phyloP scores from a whole-genome alignment of 2,329 filamentous ascomycete species.

The Trichophyton equinum region DNA sequence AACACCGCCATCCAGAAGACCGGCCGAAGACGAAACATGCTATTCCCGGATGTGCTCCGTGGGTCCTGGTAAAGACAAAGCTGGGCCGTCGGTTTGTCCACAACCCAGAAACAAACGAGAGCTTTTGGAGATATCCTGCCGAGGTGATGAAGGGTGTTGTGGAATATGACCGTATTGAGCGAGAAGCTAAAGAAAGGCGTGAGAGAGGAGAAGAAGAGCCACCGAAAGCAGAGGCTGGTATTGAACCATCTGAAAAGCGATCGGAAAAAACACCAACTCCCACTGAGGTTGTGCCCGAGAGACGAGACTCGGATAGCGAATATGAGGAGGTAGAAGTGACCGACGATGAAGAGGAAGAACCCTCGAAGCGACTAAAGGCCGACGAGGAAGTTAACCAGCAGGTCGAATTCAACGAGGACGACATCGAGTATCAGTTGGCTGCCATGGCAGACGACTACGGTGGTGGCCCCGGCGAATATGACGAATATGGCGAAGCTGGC shows the following conservation, averaged over 20 bases:
- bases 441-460: slow-evolving; percentile 81
- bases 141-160: slow-evolving; percentile 64
- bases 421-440: slow-evolving; percentile 83
- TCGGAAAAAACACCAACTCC: not conserved
- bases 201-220: slow-evolving; percentile 21
- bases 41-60: slow-evolving; percentile 73
- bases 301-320: slow-evolving; percentile 44
- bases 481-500: slow-evolving; percentile 55
- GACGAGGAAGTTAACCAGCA: slow-evolving; percentile 38
- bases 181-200: slow-evolving; percentile 52
- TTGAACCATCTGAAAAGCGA: not conserved
- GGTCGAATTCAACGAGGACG: slow-evolving; percentile 82
- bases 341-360: slow-evolving; percentile 42
- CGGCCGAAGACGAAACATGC: slow-evolving; percentile 65
- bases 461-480: slow-evolving; percentile 64
- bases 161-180: slow-evolving; percentile 59
- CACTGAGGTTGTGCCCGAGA: slow-evolving; percentile 12
- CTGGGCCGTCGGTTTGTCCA: slow-evolving; percentile 80
- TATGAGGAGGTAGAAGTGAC: slow-evolving; percentile 69
- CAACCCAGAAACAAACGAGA: slow-evolving; percentile 73
- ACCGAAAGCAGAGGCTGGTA: slow-evolving; percentile 2
- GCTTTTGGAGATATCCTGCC: slow-evolving; percentile 88
- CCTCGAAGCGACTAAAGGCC: slow-evolving; percentile 40
- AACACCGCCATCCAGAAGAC: slow-evolving; percentile 55
- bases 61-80: slow-evolving; percentile 88